These are phyloP conservation scores for Sarcodon sp. DNA, from an alignment of 768 basidiomycete species.

Conservation along the genomic window DNA sequence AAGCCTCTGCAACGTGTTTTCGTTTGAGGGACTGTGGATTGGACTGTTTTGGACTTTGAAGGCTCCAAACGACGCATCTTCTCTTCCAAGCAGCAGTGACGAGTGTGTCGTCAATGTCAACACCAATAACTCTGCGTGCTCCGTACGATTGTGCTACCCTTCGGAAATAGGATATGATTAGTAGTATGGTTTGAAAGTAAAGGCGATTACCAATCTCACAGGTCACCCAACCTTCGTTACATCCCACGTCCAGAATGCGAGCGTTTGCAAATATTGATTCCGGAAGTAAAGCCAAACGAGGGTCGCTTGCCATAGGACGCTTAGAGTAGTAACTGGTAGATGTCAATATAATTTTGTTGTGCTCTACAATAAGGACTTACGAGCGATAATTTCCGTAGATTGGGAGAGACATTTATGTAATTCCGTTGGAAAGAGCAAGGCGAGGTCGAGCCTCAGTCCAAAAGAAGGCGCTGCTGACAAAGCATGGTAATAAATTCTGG, in stretches of 20 bases:
- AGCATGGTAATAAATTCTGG: too few relatives aligned
- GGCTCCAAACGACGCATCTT: slow-evolving; percentile 58
- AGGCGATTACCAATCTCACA: slow-evolving; percentile 62
- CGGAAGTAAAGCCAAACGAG: slow-evolving; percentile 53
- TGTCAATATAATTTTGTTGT: background rate
- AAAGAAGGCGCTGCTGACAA: too few relatives aligned
- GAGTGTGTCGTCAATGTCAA: slow-evolving; percentile 74
- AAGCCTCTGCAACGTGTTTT: slow-evolving; percentile 4
- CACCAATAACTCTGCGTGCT: slow-evolving; percentile 60
- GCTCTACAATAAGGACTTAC: slow-evolving; percentile 19
- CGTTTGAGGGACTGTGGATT: slow-evolving; percentile 6
- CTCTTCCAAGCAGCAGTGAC: slow-evolving; percentile 69
- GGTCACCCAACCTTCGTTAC: slow-evolving; percentile 79
- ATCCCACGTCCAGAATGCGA: slow-evolving; percentile 71
- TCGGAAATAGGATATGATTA: slow-evolving; percentile 1
- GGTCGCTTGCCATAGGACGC: slow-evolving; percentile 45
- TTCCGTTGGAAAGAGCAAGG: too few relatives aligned
- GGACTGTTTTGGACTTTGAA: slow-evolving; percentile 29
- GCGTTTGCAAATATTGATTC: slow-evolving; percentile 35
- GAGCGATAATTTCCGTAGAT: slow-evolving; percentile 68
- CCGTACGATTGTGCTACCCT: slow-evolving; percentile 47
- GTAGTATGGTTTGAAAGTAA: background rate
- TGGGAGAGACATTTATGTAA: slow-evolving; percentile 13
- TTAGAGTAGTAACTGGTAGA: slow-evolving; percentile 61
- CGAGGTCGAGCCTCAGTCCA: too few relatives aligned